These are phyloP conservation scores for Penicillium angulare DNA, from an alignment of 495 filamentous ascomycete genomes.

Conservation along the genomic window DNA sequence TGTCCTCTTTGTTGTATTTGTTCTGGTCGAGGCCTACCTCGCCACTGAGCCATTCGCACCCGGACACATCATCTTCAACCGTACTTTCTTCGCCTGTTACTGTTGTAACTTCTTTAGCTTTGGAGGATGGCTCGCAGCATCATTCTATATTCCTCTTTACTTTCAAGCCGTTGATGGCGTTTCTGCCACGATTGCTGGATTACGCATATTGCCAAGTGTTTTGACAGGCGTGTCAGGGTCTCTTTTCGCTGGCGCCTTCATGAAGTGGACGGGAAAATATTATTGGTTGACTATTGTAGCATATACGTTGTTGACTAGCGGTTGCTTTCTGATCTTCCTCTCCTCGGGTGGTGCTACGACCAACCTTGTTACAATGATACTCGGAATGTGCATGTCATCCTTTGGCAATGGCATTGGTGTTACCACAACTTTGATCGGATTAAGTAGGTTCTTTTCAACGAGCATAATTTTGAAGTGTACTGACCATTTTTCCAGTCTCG, in stretches of 20 bases:
- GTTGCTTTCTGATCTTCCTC: constrained; percentile 55
- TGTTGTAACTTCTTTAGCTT: constrained; percentile 77
- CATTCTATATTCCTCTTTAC: constrained; percentile 80
- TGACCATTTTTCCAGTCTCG: constrained; percentile 51
- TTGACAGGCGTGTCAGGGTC: constrained; percentile 63
- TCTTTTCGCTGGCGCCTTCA: constrained; percentile 65
- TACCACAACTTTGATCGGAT: constrained; percentile 65
- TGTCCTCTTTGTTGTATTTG: constrained; percentile 63
- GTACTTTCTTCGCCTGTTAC: constrained; percentile 65
- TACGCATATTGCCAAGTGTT: constrained; percentile 67
- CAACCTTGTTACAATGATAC: constrained; percentile 46
- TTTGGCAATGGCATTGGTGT: constrained; percentile 68
- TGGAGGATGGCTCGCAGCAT: constrained; percentile 57
- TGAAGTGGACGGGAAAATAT: constrained; percentile 75
- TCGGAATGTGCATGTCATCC: constrained; percentile 54
- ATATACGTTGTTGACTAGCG: constrained; percentile 52
- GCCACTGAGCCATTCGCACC: constrained; percentile 79
- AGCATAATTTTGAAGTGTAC: neutral
- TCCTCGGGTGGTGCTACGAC: constrained; percentile 54
- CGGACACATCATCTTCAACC: constrained; percentile 72
- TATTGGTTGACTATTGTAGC: constrained; percentile 68
- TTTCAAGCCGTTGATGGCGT: constrained; percentile 73
- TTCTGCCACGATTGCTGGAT: constrained; percentile 62
- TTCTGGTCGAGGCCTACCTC: constrained; percentile 68
- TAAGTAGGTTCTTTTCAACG: constrained; percentile 43